A percentile compares a stretch with the other conserved stretches of the same genome.
Conservation (phyloP, 768 basidiomycete genomes). For the Cubamyces lactineus region DNA sequence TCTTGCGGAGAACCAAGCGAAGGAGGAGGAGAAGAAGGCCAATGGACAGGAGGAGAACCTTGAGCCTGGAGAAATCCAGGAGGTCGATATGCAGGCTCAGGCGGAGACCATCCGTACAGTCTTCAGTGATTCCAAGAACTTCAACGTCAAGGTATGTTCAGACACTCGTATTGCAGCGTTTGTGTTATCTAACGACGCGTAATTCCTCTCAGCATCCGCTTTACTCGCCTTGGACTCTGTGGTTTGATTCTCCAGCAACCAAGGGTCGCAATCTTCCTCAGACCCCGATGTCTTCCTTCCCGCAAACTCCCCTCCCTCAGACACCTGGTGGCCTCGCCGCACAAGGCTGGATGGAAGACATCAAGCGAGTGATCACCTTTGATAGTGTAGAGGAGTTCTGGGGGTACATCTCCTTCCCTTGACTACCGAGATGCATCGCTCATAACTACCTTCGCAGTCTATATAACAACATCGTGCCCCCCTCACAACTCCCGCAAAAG, state of each 20-base stretch:
- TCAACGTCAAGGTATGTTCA: slow-evolving; percentile 87
- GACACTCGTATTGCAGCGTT: background rate
- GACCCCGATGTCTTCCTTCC: slow-evolving; percentile 77
- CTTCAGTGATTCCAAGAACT: slow-evolving; percentile 89
- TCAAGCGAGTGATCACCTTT: slow-evolving; percentile 94
- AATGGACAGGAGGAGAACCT: slow-evolving; percentile 34
- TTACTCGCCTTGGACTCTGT: slow-evolving; percentile 94
- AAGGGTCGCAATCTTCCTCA: slow-evolving; percentile 90
- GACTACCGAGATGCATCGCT: slow-evolving; percentile 11
- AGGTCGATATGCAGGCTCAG: slow-evolving; percentile 82
- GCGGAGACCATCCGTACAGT: slow-evolving; percentile 88
- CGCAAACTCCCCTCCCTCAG: slow-evolving; percentile 76
- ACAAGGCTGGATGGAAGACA: slow-evolving; percentile 98
- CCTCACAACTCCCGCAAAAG: slow-evolving; percentile 89
- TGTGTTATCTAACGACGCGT: no score
- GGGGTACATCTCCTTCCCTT: slow-evolving; percentile 65
- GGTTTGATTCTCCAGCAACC: slow-evolving; percentile 95
- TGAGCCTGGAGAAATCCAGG: slow-evolving; percentile 87
- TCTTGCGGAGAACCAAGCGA: slow-evolving; percentile 53
- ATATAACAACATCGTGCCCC: slow-evolving; percentile 97
- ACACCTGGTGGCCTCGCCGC: slow-evolving; percentile 78
- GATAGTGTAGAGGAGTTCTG: slow-evolving; percentile 99
- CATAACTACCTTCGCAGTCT: slow-evolving; percentile 49
- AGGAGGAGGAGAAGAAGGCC: slow-evolving; percentile 41
- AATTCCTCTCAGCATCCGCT: slow-evolving; percentile 74